Evolutionary conservation across 1,284 basidiomycete genomes (phyloP), one percentile per base, ranked within the genome.

Genomic region (Flammula alnicola): DNA sequence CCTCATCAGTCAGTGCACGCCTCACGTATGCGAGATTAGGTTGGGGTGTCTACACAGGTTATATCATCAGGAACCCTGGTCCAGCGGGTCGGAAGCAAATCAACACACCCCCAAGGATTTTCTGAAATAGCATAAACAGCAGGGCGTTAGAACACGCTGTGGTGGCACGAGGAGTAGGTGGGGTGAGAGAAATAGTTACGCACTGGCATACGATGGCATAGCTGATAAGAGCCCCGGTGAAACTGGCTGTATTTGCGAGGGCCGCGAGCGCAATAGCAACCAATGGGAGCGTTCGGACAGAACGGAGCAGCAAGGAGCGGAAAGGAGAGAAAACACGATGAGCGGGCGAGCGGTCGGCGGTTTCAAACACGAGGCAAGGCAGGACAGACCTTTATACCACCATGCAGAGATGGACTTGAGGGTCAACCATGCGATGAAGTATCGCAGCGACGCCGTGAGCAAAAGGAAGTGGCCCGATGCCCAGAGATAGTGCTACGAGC

Each of bases 131-230:
- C n/a, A n/a, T n/a, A 55, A 46, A 9, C 48, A 31, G 44, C n/a
- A n/a, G n/a, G 55, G 41, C 22, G 51, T 32, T 32, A 43, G 62
- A 47, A 20, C 11, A 44, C 11, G 14, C 25, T 39, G 22, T 25
- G 38, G 49, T n/a, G 25, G 27, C 47, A 42, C 39, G 33, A 42
- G 39, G 39, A 32, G 23, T 22, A 23, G 16, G 14, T 19, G 25
- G 16, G 36, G 27, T 2, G 16, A 41, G 22, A 29, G 40, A 57
- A 59, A 46, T 27, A 16, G 48, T 52, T 35, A 86, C 90, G 76
- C 66, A 93, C 90, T 88, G 82, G 78, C 92, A 93, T 54, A 96
- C 93, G 65, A 96, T 95, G 50, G 84, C 84, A 79, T 96, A 96
- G 61, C 91, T 94, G 59, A 91, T 71, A 53, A 95, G 79, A 25